These are phyloP conservation scores for Lentinula edodes DNA, from an alignment of 768 basidiomycete genomes.

Conservation along the genomic window DNA sequence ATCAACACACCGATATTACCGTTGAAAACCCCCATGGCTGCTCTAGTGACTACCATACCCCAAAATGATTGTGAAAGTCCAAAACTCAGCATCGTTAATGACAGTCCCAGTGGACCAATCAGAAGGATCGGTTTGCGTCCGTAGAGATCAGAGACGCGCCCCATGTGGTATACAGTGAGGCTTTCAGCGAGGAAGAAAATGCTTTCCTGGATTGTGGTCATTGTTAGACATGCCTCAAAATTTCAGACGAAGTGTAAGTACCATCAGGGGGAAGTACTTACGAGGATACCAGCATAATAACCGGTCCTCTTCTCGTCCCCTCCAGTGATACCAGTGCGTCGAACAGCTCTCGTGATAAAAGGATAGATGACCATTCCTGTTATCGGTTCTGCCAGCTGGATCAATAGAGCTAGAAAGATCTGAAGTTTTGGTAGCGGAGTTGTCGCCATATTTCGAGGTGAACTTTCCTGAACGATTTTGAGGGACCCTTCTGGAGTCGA, in stretches of 20 bases:
- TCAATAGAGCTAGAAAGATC: slow-evolving; percentile 27
- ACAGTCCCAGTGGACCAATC: slow-evolving; percentile 22
- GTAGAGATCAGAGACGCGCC: slow-evolving; percentile 23
- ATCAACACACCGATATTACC: slow-evolving; percentile 22
- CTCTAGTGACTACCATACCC: slow-evolving; percentile 17
- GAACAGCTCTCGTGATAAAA: slow-evolving; percentile 14
- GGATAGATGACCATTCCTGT: slow-evolving; percentile 21
- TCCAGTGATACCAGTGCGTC: slow-evolving; percentile 12
- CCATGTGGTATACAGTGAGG: slow-evolving; percentile 20
- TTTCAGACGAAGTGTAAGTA: not conserved
- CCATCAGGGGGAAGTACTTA: not conserved
- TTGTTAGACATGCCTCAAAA: not conserved
- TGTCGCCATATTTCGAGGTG: not conserved
- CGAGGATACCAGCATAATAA: slow-evolving; percentile 18
- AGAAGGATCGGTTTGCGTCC: slow-evolving; percentile 25
- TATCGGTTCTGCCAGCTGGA: slow-evolving; percentile 29
- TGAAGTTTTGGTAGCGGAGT: slow-evolving; percentile 35
- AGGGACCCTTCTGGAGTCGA: too few relatives aligned
- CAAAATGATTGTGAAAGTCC: slow-evolving; percentile 21
- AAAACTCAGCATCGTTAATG: slow-evolving; percentile 21
- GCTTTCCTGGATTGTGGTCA: slow-evolving; percentile 16
- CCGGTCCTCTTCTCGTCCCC: slow-evolving; percentile 14
- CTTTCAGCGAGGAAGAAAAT: slow-evolving; percentile 24
- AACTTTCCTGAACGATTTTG: too few relatives aligned
- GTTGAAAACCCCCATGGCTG: slow-evolving; percentile 23